phyloP scores from a whole-genome alignment of 768 basidiomycete genomes.

The Rhodocollybia butyracea region DNA sequence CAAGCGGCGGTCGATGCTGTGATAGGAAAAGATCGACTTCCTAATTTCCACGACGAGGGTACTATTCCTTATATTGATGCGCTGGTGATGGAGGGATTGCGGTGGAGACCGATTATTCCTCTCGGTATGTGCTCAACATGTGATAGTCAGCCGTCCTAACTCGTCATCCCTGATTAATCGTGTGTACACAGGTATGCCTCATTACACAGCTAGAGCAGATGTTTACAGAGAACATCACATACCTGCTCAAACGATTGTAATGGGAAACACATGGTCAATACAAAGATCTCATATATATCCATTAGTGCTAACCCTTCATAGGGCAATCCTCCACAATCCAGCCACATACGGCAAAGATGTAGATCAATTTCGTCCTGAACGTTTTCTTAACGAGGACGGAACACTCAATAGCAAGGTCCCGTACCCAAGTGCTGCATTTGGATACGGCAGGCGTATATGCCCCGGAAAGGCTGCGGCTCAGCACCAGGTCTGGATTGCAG shows the following conservation, averaged over 20 bases:
- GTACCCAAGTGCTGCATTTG: conserved; percentile 10
- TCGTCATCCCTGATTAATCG: not conserved
- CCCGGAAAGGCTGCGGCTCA: not conserved
- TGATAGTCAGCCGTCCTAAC: not conserved
- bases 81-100: conserved; percentile 18
- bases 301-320: not conserved
- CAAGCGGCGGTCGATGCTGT: conserved; percentile 24
- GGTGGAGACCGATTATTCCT: conserved; percentile 18
- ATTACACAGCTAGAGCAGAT: conserved; percentile 21
- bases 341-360: conserved; percentile 24
- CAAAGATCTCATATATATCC: no score
- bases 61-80: conserved; percentile 21
- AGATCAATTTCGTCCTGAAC: conserved; percentile 25
- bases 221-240: conserved; percentile 25
- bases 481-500: not conserved
- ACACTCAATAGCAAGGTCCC: not conserved
- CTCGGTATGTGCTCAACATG: conserved; percentile 12
- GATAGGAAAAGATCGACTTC: conserved; percentile 20
- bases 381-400: conserved; percentile 14
- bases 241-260: conserved; percentile 11
- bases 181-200: conserved; percentile 7
- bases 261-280: conserved; percentile 8
- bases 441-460: conserved; percentile 13
- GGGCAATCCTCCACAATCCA: conserved; percentile 17
- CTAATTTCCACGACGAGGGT: conserved; percentile 17